phyloP scores from a whole-genome alignment of 2,329 filamentous ascomycete genomes.

The Alternaria brassicae region DNA sequence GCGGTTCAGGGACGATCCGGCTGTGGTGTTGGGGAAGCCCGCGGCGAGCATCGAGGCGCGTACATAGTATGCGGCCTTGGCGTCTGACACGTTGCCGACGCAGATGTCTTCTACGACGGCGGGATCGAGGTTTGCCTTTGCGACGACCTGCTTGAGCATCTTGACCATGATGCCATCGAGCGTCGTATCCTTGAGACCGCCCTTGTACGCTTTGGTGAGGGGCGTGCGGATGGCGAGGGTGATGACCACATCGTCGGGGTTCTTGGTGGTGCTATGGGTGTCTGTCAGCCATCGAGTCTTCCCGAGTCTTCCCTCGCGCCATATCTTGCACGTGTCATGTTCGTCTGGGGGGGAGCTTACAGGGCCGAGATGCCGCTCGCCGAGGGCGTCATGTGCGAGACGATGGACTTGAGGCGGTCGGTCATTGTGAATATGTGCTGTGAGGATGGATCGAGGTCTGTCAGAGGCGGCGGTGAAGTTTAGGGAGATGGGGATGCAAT shows the following conservation, averaged over 20 bases:
- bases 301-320: neutral
- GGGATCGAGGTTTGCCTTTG: constrained; percentile 79
- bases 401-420: constrained; percentile 84
- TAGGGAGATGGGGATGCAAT: constrained; percentile 8
- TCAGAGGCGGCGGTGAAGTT: neutral
- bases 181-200: constrained; percentile 91
- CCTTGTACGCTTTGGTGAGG: constrained; percentile 86
- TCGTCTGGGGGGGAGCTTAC: constrained; percentile 61
- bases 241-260: constrained; percentile 95
- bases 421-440: constrained; percentile 50
- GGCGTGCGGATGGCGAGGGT: constrained; percentile 91
- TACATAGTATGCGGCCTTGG: constrained; percentile 87
- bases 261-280: constrained; percentile 77
- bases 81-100: constrained; percentile 88
- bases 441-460: constrained; percentile 2
- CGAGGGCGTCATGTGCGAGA: constrained; percentile 82
- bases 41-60: constrained; percentile 89
- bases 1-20: constrained; percentile 83
- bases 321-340: neutral
- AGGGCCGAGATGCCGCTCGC: constrained; percentile 75
- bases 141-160: constrained; percentile 70
- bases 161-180: constrained; percentile 88
- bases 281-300: constrained; percentile 14
- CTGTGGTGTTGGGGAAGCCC: constrained; percentile 89
- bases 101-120: constrained; percentile 86